phyloP scores from a whole-genome alignment of 345 rosid genomes.

The Physaria fendleri region DNA sequence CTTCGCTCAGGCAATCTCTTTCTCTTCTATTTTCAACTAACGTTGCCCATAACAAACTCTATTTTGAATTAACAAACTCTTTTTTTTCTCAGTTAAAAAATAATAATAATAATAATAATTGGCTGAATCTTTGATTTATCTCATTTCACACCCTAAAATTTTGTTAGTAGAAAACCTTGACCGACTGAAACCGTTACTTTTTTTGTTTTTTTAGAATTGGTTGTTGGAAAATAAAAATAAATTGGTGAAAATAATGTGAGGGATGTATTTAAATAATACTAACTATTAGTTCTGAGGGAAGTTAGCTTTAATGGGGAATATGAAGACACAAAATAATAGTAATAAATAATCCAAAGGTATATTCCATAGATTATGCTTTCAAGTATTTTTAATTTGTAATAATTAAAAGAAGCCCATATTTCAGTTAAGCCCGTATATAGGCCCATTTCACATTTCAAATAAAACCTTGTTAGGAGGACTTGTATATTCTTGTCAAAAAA shows the following conservation, averaged over 20 bases:
- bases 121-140: not conserved
- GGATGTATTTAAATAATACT: not conserved
- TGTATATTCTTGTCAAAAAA: too few relatives aligned
- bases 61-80: too few relatives aligned
- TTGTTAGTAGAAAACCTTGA: slow-evolving; percentile 3
- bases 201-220: slow-evolving; percentile 7
- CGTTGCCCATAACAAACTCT: too few relatives aligned
- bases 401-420: slow-evolving; percentile 13
- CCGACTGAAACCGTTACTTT: slow-evolving; percentile 9
- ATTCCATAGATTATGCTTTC: slow-evolving; percentile 23
- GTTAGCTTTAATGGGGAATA: slow-evolving; percentile 16
- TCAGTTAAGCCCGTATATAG: not conserved
- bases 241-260: not conserved
- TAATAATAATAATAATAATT: not conserved
- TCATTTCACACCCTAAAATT: not conserved
- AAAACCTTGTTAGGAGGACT: too few relatives aligned
- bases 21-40: not conserved
- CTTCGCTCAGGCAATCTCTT: slow-evolving; percentile 33
- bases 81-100: too few relatives aligned
- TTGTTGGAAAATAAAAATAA: slow-evolving; percentile 15
- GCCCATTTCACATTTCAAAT: not conserved
- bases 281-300: slow-evolving; percentile 21
- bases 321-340: not conserved
- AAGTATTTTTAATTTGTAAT: not conserved
- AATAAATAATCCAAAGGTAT: slow-evolving; percentile 3